These are phyloP conservation scores for Phytophthora podocarpi DNA, from an alignment of 352 stramenopile species.

Conservation along the genomic window DNA sequence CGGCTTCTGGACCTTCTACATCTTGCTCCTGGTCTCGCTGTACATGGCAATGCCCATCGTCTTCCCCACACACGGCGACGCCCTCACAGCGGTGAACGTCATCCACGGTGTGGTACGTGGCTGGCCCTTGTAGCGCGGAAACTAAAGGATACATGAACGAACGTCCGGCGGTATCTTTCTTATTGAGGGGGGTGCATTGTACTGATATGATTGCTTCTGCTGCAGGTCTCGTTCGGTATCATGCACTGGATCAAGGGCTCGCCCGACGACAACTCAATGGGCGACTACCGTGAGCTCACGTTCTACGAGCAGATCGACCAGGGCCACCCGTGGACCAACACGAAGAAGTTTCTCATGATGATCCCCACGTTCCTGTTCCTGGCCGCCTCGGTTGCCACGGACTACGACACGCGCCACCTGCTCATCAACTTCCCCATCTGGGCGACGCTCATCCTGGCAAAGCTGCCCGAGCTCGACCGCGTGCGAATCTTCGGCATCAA, in stretches of 20 bases:
- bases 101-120: slow-evolving; percentile 82
- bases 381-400: slow-evolving; percentile 81
- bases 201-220: slow-evolving; percentile 17
- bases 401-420: slow-evolving; percentile 89
- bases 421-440: slow-evolving; percentile 93
- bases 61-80: slow-evolving; percentile 62
- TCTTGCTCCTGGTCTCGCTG: slow-evolving; percentile 71
- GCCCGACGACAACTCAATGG: slow-evolving; percentile 91
- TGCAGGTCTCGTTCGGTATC: slow-evolving; percentile 90
- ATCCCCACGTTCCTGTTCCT: slow-evolving; percentile 93
- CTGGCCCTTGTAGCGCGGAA: not conserved
- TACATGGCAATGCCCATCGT: slow-evolving; percentile 85
- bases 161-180: slow-evolving; percentile 10
- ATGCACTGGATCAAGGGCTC: slow-evolving; percentile 97
- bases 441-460: slow-evolving; percentile 91
- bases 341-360: slow-evolving; percentile 94
- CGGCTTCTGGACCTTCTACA: slow-evolving; percentile 90
- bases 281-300: slow-evolving; percentile 94
- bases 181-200: not conserved
- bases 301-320: slow-evolving; percentile 97
- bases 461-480: slow-evolving; percentile 93
- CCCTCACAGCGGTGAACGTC: slow-evolving; percentile 86
- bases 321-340: slow-evolving; percentile 90
- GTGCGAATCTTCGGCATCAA: slow-evolving; percentile 97
- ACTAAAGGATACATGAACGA: not conserved